Conservation (phyloP, 345 rosid species). For the Camelina neglecta region DNA sequence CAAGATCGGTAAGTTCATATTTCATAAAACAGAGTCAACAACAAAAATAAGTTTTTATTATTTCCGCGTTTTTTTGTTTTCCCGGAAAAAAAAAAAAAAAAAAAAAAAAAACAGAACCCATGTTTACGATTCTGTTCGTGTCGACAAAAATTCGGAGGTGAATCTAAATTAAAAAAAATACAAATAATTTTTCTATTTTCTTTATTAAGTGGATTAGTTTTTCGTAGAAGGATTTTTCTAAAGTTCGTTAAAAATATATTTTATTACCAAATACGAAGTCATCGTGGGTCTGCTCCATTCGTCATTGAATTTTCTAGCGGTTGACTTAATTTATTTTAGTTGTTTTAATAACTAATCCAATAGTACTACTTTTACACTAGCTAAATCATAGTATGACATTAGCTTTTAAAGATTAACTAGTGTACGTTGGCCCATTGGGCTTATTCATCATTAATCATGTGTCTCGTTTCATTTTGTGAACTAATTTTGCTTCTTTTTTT, state of each 20-base stretch:
- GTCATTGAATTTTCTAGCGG: conserved; percentile 37
- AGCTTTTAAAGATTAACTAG: neutral
- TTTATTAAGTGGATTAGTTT: conserved; percentile 25
- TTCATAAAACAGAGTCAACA: neutral
- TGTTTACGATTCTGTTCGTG: conserved; percentile 14
- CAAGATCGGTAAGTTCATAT: conserved; percentile 14
- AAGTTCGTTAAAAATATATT: conserved; percentile 27
- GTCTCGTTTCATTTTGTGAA: neutral
- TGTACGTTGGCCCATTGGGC: conserved; percentile 31
- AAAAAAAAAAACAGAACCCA: conserved; percentile 1
- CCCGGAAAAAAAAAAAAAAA: neutral
- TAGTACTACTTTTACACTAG: neutral
- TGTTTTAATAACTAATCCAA: conserved; percentile 24
- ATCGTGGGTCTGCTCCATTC: conserved; percentile 29
- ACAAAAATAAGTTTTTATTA: neutral
- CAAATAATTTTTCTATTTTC: neutral
- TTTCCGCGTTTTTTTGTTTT: conserved; percentile 15
- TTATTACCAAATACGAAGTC: conserved; percentile 21
- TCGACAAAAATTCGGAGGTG: conserved; percentile 28
- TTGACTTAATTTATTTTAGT: conserved; percentile 28
- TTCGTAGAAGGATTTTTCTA: neutral
- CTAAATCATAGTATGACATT: conserved; percentile 4
- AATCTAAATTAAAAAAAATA: neutral
- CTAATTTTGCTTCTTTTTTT: conserved; percentile 2
- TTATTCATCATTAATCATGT: neutral